Percentiles rank a stretch among this genome's conserved stretches.
These are phyloP conservation scores for Claviceps quebecensis DNA, from an alignment of 2,329 filamentous ascomycete species.

Conservation along the genomic window DNA sequence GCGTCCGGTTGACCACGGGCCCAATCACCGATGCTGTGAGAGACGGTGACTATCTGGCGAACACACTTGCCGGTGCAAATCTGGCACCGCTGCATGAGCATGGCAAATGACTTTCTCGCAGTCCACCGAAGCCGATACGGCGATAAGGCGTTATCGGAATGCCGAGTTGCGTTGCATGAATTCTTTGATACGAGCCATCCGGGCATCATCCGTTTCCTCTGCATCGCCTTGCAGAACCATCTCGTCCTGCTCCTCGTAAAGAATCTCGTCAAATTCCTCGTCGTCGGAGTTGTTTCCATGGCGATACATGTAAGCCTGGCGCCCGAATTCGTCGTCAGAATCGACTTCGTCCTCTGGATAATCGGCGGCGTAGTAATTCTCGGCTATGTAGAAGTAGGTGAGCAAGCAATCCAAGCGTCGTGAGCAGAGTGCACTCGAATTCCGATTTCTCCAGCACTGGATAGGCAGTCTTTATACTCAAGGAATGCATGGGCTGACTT, in stretches of 20 bases:
- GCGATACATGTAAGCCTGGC: constrained; percentile 40
- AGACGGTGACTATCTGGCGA: too few species aligned
- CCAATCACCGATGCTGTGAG: too few species aligned
- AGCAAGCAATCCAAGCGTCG: neutral
- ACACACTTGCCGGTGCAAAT: too few species aligned
- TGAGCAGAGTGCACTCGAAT: neutral
- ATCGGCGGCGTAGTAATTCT: constrained; percentile 66
- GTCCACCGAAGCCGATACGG: too few species aligned
- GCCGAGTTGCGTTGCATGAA: constrained; percentile 22
- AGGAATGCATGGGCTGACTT: constrained; percentile 10
- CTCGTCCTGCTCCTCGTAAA: constrained; percentile 23
- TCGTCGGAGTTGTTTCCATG: constrained; percentile 39
- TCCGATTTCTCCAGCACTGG: neutral
- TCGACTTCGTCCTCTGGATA: constrained; percentile 70
- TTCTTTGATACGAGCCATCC: constrained; percentile 24
- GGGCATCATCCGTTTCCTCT: constrained; percentile 21
- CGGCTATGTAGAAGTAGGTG: constrained; percentile 31
- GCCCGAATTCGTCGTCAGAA: constrained; percentile 42
- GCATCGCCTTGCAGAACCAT: constrained; percentile 23
- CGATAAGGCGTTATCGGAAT: constrained; percentile 2
- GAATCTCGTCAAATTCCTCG: constrained; percentile 35
- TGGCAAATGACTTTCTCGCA: too few species aligned
- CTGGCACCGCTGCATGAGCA: too few species aligned
- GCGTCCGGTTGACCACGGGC: too few species aligned
- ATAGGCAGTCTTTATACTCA: neutral